A percentile compares a stretch with the other conserved stretches of the same genome.
phyloP scores from a whole-genome alignment of 768 basidiomycete species.

The Lactarius psammicola region DNA sequence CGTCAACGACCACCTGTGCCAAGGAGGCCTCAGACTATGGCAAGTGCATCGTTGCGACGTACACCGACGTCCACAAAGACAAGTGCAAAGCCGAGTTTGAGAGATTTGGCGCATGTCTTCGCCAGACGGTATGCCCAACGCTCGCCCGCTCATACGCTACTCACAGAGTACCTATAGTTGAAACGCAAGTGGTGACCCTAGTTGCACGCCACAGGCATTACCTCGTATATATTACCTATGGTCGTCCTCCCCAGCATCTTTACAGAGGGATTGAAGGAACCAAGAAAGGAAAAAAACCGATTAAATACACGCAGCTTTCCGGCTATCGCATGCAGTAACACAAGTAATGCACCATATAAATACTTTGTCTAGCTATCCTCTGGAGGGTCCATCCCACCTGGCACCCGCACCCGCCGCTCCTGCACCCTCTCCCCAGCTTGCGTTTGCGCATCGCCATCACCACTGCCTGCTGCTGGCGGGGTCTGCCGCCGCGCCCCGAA shows the following conservation, averaged over 20 bases:
- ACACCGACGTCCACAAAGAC: slow-evolving; percentile 81
- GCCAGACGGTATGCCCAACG: slow-evolving; percentile 59
- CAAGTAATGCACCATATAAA: slow-evolving; percentile 16
- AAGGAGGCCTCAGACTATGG: slow-evolving; percentile 78
- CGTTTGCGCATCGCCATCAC: slow-evolving; percentile 39
- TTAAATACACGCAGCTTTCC: slow-evolving; percentile 13
- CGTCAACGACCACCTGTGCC: slow-evolving; percentile 70
- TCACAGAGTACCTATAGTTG: slow-evolving; percentile 51
- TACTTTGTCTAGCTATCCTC: slow-evolving; percentile 17
- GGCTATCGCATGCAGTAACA: slow-evolving; percentile 12
- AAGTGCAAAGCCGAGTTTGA: slow-evolving; percentile 83
- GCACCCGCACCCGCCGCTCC: slow-evolving; percentile 26
- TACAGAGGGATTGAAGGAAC: neutral
- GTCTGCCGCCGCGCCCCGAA: slow-evolving; percentile 30
- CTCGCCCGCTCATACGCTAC: neutral
- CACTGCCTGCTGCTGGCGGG: slow-evolving; percentile 30
- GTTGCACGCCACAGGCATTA: neutral
- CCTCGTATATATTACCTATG: neutral
- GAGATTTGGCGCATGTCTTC: slow-evolving; percentile 80
- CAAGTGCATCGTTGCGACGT: slow-evolving; percentile 79
- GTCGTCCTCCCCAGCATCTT: neutral
- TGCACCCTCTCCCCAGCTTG: slow-evolving; percentile 32
- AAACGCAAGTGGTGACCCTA: slow-evolving; percentile 51
- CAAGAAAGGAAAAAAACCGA: neutral
- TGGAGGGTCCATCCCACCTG: slow-evolving; percentile 34